Conservation (phyloP, 1,139 yeast genomes). For the Ashbya aceris region DNA sequence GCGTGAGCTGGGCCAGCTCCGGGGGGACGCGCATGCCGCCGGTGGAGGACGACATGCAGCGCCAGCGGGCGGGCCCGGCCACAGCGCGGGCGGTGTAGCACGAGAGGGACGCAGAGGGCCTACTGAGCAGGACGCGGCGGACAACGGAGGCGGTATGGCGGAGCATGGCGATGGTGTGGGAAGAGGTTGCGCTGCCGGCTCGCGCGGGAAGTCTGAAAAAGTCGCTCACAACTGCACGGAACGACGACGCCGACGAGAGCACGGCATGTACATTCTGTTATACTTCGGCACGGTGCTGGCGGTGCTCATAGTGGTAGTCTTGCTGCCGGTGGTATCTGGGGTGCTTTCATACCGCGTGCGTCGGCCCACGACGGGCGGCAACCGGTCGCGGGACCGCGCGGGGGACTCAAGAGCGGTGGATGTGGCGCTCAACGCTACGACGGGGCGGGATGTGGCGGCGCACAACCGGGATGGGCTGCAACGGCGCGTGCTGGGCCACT, state of each 20-base stretch:
- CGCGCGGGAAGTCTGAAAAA: too few relatives aligned
- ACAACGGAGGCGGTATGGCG: too few relatives aligned
- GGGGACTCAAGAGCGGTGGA: slow-evolving; percentile 14
- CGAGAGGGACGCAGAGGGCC: too few relatives aligned
- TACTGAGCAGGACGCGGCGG: too few relatives aligned
- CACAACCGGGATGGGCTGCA: slow-evolving; percentile 12
- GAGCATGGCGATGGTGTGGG: too few relatives aligned
- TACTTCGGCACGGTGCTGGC: not conserved
- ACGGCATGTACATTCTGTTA: not conserved
- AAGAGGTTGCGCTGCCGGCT: too few relatives aligned
- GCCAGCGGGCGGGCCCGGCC: too few relatives aligned
- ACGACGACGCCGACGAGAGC: too few relatives aligned
- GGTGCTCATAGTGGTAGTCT: slow-evolving; percentile 3
- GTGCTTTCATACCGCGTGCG: slow-evolving; percentile 18
- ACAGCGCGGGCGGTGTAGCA: too few relatives aligned
- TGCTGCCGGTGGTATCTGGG: slow-evolving; percentile 25
- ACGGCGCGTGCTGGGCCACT: slow-evolving; percentile 24
- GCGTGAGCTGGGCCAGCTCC: slow-evolving; percentile 25
- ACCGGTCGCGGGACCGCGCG: not conserved
- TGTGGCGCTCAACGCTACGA: slow-evolving; percentile 17
- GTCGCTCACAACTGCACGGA: too few relatives aligned
- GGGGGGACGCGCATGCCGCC: not conserved
- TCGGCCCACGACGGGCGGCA: not conserved
- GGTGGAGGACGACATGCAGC: too few relatives aligned
- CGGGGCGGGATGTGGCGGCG: not conserved